Evolutionary conservation across 108 stramenopile species (phyloP).

Genomic region (Cyclotella sp.): DNA sequence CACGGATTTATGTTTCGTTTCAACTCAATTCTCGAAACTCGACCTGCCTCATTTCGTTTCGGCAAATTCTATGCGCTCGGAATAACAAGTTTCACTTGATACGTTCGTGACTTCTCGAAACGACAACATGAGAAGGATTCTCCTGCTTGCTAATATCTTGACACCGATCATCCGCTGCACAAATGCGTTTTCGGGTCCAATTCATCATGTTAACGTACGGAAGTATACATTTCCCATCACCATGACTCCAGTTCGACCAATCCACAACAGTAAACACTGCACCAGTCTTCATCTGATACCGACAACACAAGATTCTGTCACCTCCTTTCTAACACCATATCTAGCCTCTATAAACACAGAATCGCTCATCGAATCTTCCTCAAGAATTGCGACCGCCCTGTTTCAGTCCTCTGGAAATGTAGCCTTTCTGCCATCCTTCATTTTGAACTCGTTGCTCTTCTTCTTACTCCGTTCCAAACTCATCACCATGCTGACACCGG

Average conservation of each 20-base stretch:
- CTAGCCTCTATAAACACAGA: constrained; percentile 4
- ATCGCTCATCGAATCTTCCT: constrained; percentile 9
- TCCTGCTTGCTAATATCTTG: background rate
- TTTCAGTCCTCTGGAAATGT: constrained; percentile 63
- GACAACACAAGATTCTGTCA: background rate
- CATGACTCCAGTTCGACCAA: background rate
- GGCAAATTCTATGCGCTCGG: background rate
- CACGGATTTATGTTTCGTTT: no score
- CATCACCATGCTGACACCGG: constrained; percentile 75
- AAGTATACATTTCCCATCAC: background rate
- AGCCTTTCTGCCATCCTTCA: constrained; percentile 61
- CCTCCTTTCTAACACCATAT: background rate
- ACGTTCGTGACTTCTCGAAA: background rate
- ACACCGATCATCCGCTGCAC: background rate
- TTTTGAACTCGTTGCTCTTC: constrained; percentile 73
- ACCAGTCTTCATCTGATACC: background rate
- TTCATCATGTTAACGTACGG: background rate
- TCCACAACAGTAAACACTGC: background rate
- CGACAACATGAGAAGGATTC: constrained; percentile 4
- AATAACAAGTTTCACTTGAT: background rate
- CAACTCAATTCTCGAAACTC: no score
- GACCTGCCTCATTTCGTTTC: background rate
- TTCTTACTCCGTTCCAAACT: constrained; percentile 60
- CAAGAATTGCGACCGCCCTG: background rate
- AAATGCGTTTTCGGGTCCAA: constrained; percentile 4